A percentile compares a stretch with the other conserved stretches of the same genome.
Conservation (phyloP, 768 basidiomycete genomes). For the Butyriboletus loyo region DNA sequence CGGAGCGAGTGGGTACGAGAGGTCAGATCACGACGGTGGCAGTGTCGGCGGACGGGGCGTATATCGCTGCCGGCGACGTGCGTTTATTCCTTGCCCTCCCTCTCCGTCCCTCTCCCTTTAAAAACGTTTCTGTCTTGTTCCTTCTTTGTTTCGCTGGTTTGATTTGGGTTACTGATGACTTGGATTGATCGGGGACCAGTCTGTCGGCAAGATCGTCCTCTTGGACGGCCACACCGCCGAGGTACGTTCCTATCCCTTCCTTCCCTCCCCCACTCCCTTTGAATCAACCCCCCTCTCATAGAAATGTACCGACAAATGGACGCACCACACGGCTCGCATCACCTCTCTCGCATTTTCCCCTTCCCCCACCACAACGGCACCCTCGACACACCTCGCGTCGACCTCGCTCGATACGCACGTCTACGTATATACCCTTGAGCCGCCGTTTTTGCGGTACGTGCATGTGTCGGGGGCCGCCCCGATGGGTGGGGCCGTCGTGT, state of each 20-base stretch:
- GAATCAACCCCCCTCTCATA: slow-evolving; percentile 25
- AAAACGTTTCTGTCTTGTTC: too few relatives aligned
- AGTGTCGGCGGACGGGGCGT: slow-evolving; percentile 73
- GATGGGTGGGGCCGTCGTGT: slow-evolving; percentile 78
- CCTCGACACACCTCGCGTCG: slow-evolving; percentile 65
- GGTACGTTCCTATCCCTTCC: slow-evolving; percentile 35
- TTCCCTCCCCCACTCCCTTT: neutral
- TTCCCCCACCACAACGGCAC: slow-evolving; percentile 11
- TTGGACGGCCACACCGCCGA: slow-evolving; percentile 62
- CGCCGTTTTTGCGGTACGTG: slow-evolving; percentile 64
- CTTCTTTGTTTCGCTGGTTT: neutral
- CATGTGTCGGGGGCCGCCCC: slow-evolving; percentile 83
- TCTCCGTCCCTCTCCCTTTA: too few relatives aligned
- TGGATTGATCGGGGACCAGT: slow-evolving; percentile 39
- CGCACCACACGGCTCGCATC: slow-evolving; percentile 80
- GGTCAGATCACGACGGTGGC: slow-evolving; percentile 71
- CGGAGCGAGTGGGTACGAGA: slow-evolving; percentile 57
- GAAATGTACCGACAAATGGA: slow-evolving; percentile 77
- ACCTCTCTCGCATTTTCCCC: slow-evolving; percentile 57
- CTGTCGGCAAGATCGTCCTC: slow-evolving; percentile 76
- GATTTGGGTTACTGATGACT: neutral
- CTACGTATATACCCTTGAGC: slow-evolving; percentile 78
- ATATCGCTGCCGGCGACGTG: slow-evolving; percentile 85
- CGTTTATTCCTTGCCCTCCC: slow-evolving; percentile 24
- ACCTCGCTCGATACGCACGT: slow-evolving; percentile 92